Evolutionary conservation across 2,329 filamentous ascomycete species (phyloP).

Genomic region (Gaeumannomyces sp.): DNA sequence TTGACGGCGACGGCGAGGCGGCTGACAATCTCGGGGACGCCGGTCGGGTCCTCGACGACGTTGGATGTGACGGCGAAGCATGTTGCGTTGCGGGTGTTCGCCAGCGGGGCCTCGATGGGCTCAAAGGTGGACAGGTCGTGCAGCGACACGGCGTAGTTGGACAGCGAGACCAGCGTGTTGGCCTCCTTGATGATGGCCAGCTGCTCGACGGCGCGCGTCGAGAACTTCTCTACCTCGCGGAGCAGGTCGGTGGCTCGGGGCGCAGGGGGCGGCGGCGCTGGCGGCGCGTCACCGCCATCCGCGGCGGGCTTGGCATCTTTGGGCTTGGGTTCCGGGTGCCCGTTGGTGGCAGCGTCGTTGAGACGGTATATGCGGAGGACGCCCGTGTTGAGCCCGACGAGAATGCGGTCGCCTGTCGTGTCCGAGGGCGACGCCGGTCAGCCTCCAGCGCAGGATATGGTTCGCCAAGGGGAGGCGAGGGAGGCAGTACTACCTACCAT

Average conservation of each 20-base stretch:
- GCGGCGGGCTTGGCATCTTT: slow-evolving; percentile 25
- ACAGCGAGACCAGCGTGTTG: slow-evolving; percentile 82
- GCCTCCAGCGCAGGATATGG: slow-evolving; percentile 10
- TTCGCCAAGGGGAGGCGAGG: slow-evolving; percentile 4
- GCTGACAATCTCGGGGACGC: slow-evolving; percentile 89
- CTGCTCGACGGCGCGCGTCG: slow-evolving; percentile 82
- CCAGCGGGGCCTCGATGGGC: slow-evolving; percentile 67
- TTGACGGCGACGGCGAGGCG: slow-evolving; percentile 89
- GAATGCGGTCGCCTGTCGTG: slow-evolving; percentile 70
- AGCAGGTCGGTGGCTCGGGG: slow-evolving; percentile 70
- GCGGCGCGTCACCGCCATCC: slow-evolving; percentile 9
- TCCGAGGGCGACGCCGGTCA: not conserved
- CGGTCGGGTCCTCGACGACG: slow-evolving; percentile 85
- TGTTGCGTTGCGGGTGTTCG: slow-evolving; percentile 79
- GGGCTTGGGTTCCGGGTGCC: slow-evolving; percentile 29
- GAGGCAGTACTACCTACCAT: slow-evolving; percentile 48
- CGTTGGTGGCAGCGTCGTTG: slow-evolving; percentile 53
- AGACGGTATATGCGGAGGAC: slow-evolving; percentile 85
- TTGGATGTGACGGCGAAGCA: slow-evolving; percentile 93
- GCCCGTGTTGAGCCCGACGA: slow-evolving; percentile 88
- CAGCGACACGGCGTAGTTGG: slow-evolving; percentile 82
- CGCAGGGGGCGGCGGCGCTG: slow-evolving; percentile 22
- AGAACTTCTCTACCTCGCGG: slow-evolving; percentile 92
- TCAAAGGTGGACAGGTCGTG: slow-evolving; percentile 84
- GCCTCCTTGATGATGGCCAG: slow-evolving; percentile 94